Evolutionary conservation across 2,329 filamentous ascomycete species (phyloP), one percentile per base, ranked within the genome.

Genomic region (Parastagonospora nodorum): DNA sequence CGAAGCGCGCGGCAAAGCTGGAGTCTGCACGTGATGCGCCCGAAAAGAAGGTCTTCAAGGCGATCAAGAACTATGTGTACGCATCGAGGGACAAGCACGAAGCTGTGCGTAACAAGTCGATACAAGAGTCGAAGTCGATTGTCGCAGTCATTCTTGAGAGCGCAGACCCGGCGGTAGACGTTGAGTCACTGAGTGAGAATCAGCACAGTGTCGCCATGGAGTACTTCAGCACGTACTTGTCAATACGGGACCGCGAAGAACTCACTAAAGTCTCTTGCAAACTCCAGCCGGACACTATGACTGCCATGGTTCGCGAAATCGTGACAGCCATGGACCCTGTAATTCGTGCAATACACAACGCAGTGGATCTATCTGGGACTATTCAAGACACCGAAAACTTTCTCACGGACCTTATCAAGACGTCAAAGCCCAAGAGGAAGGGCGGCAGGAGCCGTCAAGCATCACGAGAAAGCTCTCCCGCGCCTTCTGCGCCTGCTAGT

Each of bases 301-400:
- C 89, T 0, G 80, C 84, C 8, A 80, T 84, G 1, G 75, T 92
- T 41, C 81, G 83, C 28, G 87, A 90, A 50, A 72, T 80, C 0
- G 82, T 92, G 5, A 77, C 80, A 0, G 86, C 87, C 2, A 90
- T 89, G 58, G 89, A 92, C 45, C 88, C 88, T 0, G 84, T 92
- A 51, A 90, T 94, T 48, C 81, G 89, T 16, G 76, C 80, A 2
- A 77, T 92, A 6, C 90, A 93, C 67, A 82, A 88, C 46, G 82
- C 83, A 2, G 82, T 92, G 19, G 87, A 92, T 63, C 78, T 93
- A 5, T 84, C 84, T 30, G 85, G 85, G 33, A 88, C 89, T 15
- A 72, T 93, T 6, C 80, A 81, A 32, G 85, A 89, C 31, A 77
- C 83, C 1, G 85, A 92, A 66, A 77, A 75, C 8, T 92, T 94